A percentile compares a stretch with the other conserved stretches of the same genome.
phyloP scores from a whole-genome alignment of 2,329 filamentous ascomycete species.

The Fusarium cyanostomum region DNA sequence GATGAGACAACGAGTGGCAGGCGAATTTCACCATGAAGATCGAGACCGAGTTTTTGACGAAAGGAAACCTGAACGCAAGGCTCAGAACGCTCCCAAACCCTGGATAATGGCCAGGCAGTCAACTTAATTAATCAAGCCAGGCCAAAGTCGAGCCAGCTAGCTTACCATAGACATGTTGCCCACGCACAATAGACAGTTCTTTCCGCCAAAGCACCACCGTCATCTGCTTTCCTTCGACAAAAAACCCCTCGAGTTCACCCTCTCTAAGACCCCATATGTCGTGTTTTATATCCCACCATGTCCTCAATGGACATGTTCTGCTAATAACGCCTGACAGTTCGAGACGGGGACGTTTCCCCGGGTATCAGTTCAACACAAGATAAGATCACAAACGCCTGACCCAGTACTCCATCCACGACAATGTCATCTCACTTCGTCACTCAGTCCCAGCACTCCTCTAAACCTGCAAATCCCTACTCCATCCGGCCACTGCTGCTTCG shows the following conservation, averaged over 20 bases:
- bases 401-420: neutral
- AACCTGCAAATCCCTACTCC: neutral
- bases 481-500: slow-evolving; percentile 25
- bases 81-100: slow-evolving; percentile 13
- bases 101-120: slow-evolving; percentile 26
- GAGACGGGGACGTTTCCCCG: neutral
- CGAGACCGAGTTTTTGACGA: slow-evolving; percentile 9
- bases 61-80: slow-evolving; percentile 12
- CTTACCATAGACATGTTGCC: slow-evolving; percentile 45
- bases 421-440: neutral
- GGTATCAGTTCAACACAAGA: slow-evolving; percentile 21
- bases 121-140: slow-evolving; percentile 29
- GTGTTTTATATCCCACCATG: neutral
- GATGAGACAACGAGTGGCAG: slow-evolving; percentile 32
- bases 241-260: neutral
- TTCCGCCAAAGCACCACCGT: slow-evolving; percentile 30
- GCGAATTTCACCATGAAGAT: slow-evolving; percentile 10
- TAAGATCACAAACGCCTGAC: slow-evolving; percentile 5
- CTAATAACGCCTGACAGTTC: neutral
- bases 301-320: neutral
- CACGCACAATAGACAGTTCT: slow-evolving; percentile 46
- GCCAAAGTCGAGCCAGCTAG: slow-evolving; percentile 37
- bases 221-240: neutral
- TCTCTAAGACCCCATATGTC: neutral
- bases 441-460: neutral